These are phyloP conservation scores for Penicillium sp. DNA, from an alignment of 2,329 filamentous ascomycete genomes.

Conservation along the genomic window DNA sequence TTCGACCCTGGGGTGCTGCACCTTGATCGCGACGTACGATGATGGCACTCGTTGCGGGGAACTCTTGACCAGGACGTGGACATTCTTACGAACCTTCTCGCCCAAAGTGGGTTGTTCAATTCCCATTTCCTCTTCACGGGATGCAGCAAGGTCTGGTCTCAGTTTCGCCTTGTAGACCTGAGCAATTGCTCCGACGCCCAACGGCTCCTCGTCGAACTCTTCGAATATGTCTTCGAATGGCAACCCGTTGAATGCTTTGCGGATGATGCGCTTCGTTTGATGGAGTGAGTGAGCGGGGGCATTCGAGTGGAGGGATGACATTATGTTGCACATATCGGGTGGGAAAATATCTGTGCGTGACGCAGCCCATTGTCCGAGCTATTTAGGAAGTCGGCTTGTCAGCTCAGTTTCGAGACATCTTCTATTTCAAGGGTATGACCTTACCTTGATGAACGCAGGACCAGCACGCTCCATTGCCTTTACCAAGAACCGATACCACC, in stretches of 20 bases:
- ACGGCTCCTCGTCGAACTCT: constrained; percentile 82
- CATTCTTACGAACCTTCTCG: constrained; percentile 70
- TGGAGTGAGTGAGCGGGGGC: constrained; percentile 85
- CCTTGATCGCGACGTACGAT: constrained; percentile 90
- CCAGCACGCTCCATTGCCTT: constrained; percentile 87
- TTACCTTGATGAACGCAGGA: constrained; percentile 92
- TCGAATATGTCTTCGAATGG: constrained; percentile 89
- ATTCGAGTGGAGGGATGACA: constrained; percentile 93
- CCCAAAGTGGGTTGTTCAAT: constrained; percentile 57
- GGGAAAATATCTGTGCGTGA: constrained; percentile 96
- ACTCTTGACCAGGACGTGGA: constrained; percentile 82
- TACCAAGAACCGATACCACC: constrained; percentile 93
- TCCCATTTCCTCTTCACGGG: constrained; percentile 55
- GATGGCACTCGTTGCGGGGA: constrained; percentile 82
- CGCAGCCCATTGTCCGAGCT: constrained; percentile 97
- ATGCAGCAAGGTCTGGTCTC: constrained; percentile 69
- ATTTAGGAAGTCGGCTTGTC: constrained; percentile 1
- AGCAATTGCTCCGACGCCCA: constrained; percentile 93
- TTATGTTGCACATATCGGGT: constrained; percentile 80
- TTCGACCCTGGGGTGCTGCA: constrained; percentile 88
- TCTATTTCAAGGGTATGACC: neutral
- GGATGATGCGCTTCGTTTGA: constrained; percentile 73
- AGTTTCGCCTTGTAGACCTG: constrained; percentile 97
- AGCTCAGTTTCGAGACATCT: neutral
- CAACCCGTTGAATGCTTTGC: constrained; percentile 74